A percentile compares a stretch with the other conserved stretches of the same genome.
Evolutionary conservation across 768 basidiomycete genomes (phyloP).

Genomic region (Leccinum longicurvipes): DNA sequence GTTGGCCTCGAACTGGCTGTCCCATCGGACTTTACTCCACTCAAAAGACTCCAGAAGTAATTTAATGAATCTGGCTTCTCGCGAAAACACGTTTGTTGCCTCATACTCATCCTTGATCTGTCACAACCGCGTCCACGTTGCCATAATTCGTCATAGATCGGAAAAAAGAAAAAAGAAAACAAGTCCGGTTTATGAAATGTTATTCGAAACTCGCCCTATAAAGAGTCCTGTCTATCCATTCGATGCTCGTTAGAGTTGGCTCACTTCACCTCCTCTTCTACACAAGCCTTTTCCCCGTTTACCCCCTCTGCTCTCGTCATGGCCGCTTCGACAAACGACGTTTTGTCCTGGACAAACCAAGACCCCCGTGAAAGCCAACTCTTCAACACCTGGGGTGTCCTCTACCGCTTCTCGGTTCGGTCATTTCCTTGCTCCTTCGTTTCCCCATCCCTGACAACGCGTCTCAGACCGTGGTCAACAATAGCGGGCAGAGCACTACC

Average conservation of each 20-base stretch:
- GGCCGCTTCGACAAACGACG: conserved; percentile 57
- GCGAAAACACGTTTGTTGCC: conserved; percentile 65
- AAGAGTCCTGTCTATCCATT: conserved; percentile 35
- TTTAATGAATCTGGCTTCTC: conserved; percentile 64
- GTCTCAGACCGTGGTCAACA: conserved; percentile 57
- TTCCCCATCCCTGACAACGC: conserved; percentile 26
- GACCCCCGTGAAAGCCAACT: conserved; percentile 81
- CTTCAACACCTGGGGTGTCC: conserved; percentile 77
- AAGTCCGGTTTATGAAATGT: conserved; percentile 46
- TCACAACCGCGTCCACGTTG: conserved; percentile 73
- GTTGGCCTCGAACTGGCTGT: conserved; percentile 51
- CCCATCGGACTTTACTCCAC: conserved; percentile 68
- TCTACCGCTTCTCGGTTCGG: conserved; percentile 76
- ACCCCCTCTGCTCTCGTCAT: conserved; percentile 39
- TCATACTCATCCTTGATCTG: conserved; percentile 68
- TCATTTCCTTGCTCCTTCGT: conserved; percentile 13
- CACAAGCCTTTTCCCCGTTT: conserved; percentile 21
- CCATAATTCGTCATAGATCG: conserved; percentile 52
- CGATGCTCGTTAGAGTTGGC: conserved; percentile 22
- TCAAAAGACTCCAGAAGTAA: conserved; percentile 53
- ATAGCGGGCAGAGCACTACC: conserved; percentile 67
- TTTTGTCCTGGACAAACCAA: conserved; percentile 84
- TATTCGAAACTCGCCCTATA: conserved; percentile 49
- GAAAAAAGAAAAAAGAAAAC: conserved; percentile 36
- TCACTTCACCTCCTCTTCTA: conserved; percentile 30